Percentiles rank a stretch among this genome's conserved stretches.
phyloP scores from a whole-genome alignment of 2,329 filamentous ascomycete genomes.

The Talaromyces funiculosus region DNA sequence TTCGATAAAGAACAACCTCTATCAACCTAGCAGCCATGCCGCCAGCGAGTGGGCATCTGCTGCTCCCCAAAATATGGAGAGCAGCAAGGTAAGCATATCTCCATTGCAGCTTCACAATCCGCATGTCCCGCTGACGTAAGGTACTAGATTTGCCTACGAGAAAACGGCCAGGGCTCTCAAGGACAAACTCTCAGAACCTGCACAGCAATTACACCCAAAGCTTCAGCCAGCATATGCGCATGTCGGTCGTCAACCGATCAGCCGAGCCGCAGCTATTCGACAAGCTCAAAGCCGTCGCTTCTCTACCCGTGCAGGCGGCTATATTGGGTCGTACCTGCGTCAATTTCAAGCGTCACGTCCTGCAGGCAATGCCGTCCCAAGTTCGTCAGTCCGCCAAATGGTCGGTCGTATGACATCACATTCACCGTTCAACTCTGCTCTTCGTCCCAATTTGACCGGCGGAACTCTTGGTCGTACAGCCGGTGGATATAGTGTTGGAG shows the following conservation, averaged over 20 bases:
- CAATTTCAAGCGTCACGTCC: slow-evolving; percentile 44
- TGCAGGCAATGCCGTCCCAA: slow-evolving; percentile 45
- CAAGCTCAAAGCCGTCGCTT: slow-evolving; percentile 61
- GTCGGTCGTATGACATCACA: slow-evolving; percentile 63
- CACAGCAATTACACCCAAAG: slow-evolving; percentile 39
- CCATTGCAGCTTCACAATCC: background rate
- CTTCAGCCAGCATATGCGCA: slow-evolving; percentile 57
- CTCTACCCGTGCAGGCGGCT: slow-evolving; percentile 47
- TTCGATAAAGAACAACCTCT: background rate
- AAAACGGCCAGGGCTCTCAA: slow-evolving; percentile 42
- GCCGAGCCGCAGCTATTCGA: slow-evolving; percentile 57
- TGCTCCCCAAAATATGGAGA: slow-evolving; percentile 47
- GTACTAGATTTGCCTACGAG: slow-evolving; percentile 42
- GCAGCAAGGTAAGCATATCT: slow-evolving; percentile 39
- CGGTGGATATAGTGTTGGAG: slow-evolving; percentile 76
- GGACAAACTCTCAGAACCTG: slow-evolving; percentile 38
- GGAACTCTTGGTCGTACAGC: slow-evolving; percentile 78
- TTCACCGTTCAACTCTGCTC: slow-evolving; percentile 78
- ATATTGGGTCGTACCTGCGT: slow-evolving; percentile 48
- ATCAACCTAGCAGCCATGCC: slow-evolving; percentile 33
- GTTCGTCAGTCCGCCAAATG: slow-evolving; percentile 51
- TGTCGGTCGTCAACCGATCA: slow-evolving; percentile 54
- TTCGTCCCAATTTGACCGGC: slow-evolving; percentile 88
- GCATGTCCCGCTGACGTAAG: background rate
- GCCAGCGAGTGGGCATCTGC: slow-evolving; percentile 44